Evolutionary conservation across 352 stramenopile genomes (phyloP).

Genomic region (Globisporangium carolinianum): DNA sequence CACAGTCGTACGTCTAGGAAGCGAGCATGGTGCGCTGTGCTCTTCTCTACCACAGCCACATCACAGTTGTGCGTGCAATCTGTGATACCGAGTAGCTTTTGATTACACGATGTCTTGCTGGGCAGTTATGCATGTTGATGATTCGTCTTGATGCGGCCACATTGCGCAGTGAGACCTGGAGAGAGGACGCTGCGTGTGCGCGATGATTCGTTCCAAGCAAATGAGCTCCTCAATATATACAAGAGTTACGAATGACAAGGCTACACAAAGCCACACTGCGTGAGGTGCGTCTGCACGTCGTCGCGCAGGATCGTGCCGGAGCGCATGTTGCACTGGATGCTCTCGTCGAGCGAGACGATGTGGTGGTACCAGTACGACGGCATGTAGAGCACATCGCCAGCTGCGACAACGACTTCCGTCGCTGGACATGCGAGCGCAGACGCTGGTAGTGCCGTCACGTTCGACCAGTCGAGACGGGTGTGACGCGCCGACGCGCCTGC

Average conservation of each 20-base stretch:
- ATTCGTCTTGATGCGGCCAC: no score
- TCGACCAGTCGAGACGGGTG: slow-evolving; percentile 89
- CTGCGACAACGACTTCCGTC: slow-evolving; percentile 88
- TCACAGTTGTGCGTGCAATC: no score
- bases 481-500: slow-evolving; percentile 82
- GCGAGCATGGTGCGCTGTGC: no score
- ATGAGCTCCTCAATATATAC: no score
- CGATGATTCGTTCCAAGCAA: neutral
- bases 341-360: slow-evolving; percentile 92
- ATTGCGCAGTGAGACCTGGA: no score
- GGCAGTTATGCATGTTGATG: no score
- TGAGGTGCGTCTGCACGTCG: slow-evolving; percentile 29
- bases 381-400: slow-evolving; percentile 93
- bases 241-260: no score
- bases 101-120: no score
- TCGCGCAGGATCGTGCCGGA: slow-evolving; percentile 34
- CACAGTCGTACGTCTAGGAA: no score
- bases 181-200: neutral
- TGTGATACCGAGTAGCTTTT: no score
- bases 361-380: slow-evolving; percentile 95
- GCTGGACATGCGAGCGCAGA: slow-evolving; percentile 40
- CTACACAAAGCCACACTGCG: slow-evolving; percentile 28
- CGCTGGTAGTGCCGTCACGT: slow-evolving; percentile 29
- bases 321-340: slow-evolving; percentile 93
- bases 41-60: no score